Base-by-base conservation (phyloP, 257 asterid species). In the Cinchona pubescens region DNA sequence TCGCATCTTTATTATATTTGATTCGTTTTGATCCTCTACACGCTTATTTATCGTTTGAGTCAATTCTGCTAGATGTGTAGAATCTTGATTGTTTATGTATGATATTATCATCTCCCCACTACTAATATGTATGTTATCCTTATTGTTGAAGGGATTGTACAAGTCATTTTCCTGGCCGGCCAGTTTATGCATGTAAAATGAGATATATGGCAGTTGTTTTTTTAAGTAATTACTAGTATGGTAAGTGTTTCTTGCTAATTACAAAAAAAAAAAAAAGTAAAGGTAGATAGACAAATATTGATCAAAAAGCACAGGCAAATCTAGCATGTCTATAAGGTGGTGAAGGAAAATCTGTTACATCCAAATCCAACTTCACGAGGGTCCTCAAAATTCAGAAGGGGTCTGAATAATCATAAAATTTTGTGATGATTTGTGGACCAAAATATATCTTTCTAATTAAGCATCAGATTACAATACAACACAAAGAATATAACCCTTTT, bases 401-500 rank as follows among this genome's bases (percentile, higher is more conserved):
- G 46, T 34, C 43, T 23, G 37, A 13, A 27, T 56, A 6, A 60
- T 30, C 35, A 60, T 35, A 46, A 35, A 60, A 58, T 66, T 29
- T 76, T 56, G 62, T 59, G 71, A 76, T 60, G 76, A 48, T 69
- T 76, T 69, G 76, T 69, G 80, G 80, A 69, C 75, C 80, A 68
- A 67, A 53, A 30, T 76, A 42, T 68, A 51, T 69, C 67, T 68
- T 56, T 67, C 66, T 35, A 18, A 72, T 72, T 38, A 55, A 76
- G 79, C 79, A 76, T 67, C 40, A 67, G 62, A 76, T n/a, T n/a
- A n/a, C 61, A 76, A 55, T 37, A 64, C 38, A 48, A 58, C 49
- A 30, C 37, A 40, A 32, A 53, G 65, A 34, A 60, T 49, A 55
- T 18, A 23, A 38, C 37, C 40, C 48, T 46, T 61, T 35, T 53